These are phyloP conservation scores for Xylariaceae sp. DNA, from an alignment of 2,329 filamentous ascomycete species.

Conservation along the genomic window DNA sequence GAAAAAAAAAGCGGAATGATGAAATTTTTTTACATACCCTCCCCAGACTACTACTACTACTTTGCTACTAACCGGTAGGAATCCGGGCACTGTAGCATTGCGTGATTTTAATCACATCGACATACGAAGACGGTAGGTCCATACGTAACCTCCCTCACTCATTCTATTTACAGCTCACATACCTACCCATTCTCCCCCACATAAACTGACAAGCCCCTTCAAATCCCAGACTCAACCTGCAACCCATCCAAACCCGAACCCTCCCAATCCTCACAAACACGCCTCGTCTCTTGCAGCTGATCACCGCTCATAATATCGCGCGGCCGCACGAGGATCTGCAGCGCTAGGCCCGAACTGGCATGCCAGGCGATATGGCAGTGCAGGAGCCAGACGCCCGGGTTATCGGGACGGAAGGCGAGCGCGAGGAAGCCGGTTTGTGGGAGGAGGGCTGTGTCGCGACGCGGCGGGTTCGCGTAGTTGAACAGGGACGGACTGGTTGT, in stretches of 20 bases:
- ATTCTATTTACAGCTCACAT: no score
- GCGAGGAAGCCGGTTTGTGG: constrained; percentile 41
- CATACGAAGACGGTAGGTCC: no score
- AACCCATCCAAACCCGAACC: not conserved
- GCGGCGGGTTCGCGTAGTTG: constrained; percentile 20
- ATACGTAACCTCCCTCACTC: no score
- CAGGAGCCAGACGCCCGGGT: constrained; percentile 38
- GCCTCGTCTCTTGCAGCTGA: constrained; percentile 8
- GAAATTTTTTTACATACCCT: no score
- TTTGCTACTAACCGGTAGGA: no score
- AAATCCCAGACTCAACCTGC: not conserved
- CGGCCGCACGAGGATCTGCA: constrained; percentile 17
- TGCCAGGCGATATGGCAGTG: constrained; percentile 25
- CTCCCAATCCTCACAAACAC: constrained; percentile 14
- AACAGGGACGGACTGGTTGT: constrained; percentile 8
- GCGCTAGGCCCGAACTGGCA: constrained; percentile 15
- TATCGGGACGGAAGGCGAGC: constrained; percentile 46
- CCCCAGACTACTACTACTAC: no score
- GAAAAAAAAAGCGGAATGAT: not conserved
- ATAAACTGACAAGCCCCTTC: not conserved
- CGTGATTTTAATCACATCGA: no score
- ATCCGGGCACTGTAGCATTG: no score
- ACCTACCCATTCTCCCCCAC: no score
- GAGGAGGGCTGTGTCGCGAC: constrained; percentile 44
- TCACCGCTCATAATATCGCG: constrained; percentile 13